Percentiles rank a stretch among this genome's conserved stretches.
Evolutionary conservation across 768 basidiomycete genomes (phyloP).

Genomic region (Phanerochaete sordida): DNA sequence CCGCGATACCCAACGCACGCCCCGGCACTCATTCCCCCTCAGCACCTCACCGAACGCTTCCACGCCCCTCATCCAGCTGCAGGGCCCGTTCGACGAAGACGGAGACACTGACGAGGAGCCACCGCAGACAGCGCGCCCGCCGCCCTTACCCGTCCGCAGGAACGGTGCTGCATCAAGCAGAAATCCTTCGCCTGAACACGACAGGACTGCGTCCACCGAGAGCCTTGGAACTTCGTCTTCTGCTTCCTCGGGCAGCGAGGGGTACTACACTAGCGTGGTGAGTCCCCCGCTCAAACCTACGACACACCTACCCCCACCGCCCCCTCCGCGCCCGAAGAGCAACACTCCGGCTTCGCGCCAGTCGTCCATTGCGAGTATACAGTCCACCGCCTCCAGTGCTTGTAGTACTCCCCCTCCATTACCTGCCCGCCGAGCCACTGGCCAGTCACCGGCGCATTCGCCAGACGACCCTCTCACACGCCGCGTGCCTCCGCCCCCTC

Average conservation of each 20-base stretch:
- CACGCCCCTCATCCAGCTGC: neutral
- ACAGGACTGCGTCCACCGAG: conserved; percentile 1
- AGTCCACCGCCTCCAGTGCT: conserved; percentile 17
- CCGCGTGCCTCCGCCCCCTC: conserved; percentile 6
- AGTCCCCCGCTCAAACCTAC: conserved; percentile 16
- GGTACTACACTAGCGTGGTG: neutral
- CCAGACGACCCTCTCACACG: conserved; percentile 14
- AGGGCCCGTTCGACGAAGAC: neutral
- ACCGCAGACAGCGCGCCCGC: neutral
- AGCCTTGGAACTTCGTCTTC: conserved; percentile 2
- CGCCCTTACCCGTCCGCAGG: conserved; percentile 9
- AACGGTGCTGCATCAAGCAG: neutral
- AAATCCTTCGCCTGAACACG: neutral
- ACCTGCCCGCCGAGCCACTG: conserved; percentile 22
- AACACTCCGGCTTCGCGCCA: conserved; percentile 1
- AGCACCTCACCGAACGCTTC: neutral
- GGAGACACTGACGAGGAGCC: neutral
- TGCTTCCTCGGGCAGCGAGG: neutral
- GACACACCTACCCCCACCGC: conserved; percentile 17
- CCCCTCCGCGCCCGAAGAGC: conserved; percentile 18
- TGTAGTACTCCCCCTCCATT: conserved; percentile 34
- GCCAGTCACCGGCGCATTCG: neutral
- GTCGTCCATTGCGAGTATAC: neutral
- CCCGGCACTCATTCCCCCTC: conserved; percentile 10
- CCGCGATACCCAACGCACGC: neutral